These are phyloP conservation scores for Trifolium repens DNA, from an alignment of 306 rosid genomes.

Conservation along the genomic window DNA sequence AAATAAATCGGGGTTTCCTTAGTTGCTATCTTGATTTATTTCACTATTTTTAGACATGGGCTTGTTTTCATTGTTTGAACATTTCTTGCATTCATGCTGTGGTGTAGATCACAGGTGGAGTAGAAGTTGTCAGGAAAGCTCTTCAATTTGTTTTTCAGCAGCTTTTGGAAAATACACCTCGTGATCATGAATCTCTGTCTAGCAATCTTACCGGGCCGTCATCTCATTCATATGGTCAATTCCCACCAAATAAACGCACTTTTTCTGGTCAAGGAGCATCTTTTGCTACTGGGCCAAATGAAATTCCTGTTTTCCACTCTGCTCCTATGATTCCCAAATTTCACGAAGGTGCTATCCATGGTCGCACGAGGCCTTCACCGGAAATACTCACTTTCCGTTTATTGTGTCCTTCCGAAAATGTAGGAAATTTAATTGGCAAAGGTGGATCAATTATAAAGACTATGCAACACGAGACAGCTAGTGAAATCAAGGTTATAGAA, in stretches of 20 bases:
- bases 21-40: constrained; percentile 30
- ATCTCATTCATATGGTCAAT: constrained; percentile 58
- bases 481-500: constrained; percentile 87
- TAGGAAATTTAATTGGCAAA: constrained; percentile 87
- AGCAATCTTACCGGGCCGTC: constrained; percentile 55
- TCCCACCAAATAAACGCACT: constrained; percentile 53
- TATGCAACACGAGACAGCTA: constrained; percentile 79
- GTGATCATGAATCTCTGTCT: constrained; percentile 57
- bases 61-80: constrained; percentile 33
- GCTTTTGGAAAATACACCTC: constrained; percentile 73
- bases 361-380: constrained; percentile 63
- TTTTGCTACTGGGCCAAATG: constrained; percentile 57
- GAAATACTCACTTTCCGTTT: constrained; percentile 78
- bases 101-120: constrained; percentile 79
- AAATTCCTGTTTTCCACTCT: constrained; percentile 54
- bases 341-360: constrained; percentile 68
- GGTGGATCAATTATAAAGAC: constrained; percentile 78
- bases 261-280: constrained; percentile 55
- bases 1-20: neutral
- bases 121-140: constrained; percentile 82
- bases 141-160: constrained; percentile 71
- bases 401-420: constrained; percentile 79
- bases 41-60: constrained; percentile 12
- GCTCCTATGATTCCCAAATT: constrained; percentile 57
- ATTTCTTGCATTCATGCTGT: constrained; percentile 31